These are phyloP conservation scores for Drechslera avenae DNA, from an alignment of 2,329 filamentous ascomycete genomes.

Conservation along the genomic window DNA sequence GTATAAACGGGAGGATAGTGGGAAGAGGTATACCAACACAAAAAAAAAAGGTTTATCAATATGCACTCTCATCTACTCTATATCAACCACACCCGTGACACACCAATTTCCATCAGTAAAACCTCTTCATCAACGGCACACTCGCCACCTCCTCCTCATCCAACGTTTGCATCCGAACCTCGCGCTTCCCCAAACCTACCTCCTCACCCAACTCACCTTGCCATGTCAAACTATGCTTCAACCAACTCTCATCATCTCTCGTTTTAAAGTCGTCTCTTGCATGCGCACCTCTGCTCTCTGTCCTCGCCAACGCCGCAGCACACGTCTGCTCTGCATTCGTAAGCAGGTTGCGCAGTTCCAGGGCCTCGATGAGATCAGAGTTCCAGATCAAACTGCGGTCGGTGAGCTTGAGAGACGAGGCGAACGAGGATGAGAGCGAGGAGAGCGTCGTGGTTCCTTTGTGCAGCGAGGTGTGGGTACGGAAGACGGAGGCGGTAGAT, in stretches of 20 bases:
- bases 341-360: constrained; percentile 55
- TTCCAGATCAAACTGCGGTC: constrained; percentile 58
- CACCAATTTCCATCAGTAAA: constrained; percentile 24
- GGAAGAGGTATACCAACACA: no score
- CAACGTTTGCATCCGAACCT: constrained; percentile 51
- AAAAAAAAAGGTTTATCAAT: no score
- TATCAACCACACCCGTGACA: no score
- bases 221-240: constrained; percentile 57
- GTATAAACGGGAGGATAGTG: no score
- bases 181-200: constrained; percentile 51
- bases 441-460: constrained; percentile 42
- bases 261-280: constrained; percentile 55
- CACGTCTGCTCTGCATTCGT: constrained; percentile 56
- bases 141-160: constrained; percentile 52
- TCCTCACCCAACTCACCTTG: constrained; percentile 48
- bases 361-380: constrained; percentile 54
- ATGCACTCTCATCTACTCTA: no score
- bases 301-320: constrained; percentile 50
- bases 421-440: constrained; percentile 47
- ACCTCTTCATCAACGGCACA: constrained; percentile 45
- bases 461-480: constrained; percentile 47
- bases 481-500: constrained; percentile 54
- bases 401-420: constrained; percentile 43
- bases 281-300: constrained; percentile 55
- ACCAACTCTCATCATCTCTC: constrained; percentile 51